These are phyloP conservation scores for Dalbergia cultrata DNA, from an alignment of 306 rosid species.

Conservation along the genomic window DNA sequence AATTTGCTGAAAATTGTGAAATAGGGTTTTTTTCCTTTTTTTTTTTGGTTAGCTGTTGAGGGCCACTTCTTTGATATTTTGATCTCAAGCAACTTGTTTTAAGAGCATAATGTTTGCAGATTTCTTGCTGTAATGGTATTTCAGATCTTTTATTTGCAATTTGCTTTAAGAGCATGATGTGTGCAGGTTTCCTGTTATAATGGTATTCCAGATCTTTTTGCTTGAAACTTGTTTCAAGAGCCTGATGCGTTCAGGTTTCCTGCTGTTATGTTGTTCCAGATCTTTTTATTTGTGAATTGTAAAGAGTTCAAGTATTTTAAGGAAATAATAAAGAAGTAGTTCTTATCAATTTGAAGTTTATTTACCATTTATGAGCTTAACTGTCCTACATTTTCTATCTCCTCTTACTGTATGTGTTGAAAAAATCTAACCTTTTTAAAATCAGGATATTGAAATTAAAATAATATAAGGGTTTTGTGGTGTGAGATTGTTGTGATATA, in stretches of 20 bases:
- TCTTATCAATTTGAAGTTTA: too few species aligned
- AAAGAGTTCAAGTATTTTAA: neutral
- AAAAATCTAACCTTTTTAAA: neutral
- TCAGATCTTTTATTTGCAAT: neutral
- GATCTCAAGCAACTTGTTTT: neutral
- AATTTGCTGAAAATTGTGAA: slow-evolving; percentile 19
- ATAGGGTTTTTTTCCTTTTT: neutral
- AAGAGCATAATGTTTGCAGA: too few species aligned
- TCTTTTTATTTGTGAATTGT: neutral
- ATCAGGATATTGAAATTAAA: neutral
- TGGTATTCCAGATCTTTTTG: neutral
- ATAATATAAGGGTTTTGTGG: neutral
- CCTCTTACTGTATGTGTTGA: neutral
- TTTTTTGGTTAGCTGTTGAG: too few species aligned
- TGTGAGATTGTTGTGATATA: neutral
- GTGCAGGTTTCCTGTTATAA: neutral
- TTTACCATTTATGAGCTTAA: neutral
- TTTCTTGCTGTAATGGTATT: too few species aligned
- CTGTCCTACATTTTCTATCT: neutral
- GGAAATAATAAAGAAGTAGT: too few species aligned
- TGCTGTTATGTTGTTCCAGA: too few species aligned
- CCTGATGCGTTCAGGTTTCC: too few species aligned
- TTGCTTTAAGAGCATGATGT: neutral
- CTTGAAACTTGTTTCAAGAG: too few species aligned
- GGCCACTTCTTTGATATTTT: neutral